A percentile compares a stretch with the other conserved stretches of the same genome.
phyloP scores from a whole-genome alignment of 1,139 yeast species.

The Scheffersomyces insectosa region DNA sequence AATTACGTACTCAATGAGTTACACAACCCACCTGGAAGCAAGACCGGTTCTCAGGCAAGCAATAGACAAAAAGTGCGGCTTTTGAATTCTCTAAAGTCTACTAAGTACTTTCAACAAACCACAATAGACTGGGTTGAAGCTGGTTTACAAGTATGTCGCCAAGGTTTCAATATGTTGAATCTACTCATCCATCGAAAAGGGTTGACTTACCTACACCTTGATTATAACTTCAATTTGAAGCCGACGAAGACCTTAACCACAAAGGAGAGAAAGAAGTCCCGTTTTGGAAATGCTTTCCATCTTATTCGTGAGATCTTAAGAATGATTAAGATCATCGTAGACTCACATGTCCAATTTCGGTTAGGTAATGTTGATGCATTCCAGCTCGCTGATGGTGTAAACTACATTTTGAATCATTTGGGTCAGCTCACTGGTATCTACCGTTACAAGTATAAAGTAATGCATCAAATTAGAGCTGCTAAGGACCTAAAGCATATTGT shows the following conservation, averaged over 20 bases:
- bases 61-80: conserved; percentile 55
- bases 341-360: conserved; percentile 89
- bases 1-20: conserved; percentile 71
- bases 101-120: conserved; percentile 90
- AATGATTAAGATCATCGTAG: conserved; percentile 81
- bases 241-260: conserved; percentile 97
- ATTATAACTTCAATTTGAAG: conserved; percentile 91
- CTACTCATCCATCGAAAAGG: conserved; percentile 89
- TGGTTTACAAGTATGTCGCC: conserved; percentile 88
- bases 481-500: conserved; percentile 93
- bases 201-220: conserved; percentile 86
- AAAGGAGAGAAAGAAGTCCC: conserved; percentile 90
- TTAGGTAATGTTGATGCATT: conserved; percentile 90
- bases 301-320: conserved; percentile 85
- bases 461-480: conserved; percentile 97
- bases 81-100: conserved; percentile 66
- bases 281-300: conserved; percentile 97
- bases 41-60: conserved; percentile 33
- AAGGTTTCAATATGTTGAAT: conserved; percentile 93
- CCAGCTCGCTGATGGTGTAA: conserved; percentile 92
- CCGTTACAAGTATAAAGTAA: conserved; percentile 93
- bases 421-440: conserved; percentile 97
- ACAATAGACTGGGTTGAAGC: conserved; percentile 98
- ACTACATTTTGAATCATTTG: conserved; percentile 85
- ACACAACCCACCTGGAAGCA: conserved; percentile 39